Conservation (phyloP, 169 alveolate species). For the Plasmodium coatneyi region DNA sequence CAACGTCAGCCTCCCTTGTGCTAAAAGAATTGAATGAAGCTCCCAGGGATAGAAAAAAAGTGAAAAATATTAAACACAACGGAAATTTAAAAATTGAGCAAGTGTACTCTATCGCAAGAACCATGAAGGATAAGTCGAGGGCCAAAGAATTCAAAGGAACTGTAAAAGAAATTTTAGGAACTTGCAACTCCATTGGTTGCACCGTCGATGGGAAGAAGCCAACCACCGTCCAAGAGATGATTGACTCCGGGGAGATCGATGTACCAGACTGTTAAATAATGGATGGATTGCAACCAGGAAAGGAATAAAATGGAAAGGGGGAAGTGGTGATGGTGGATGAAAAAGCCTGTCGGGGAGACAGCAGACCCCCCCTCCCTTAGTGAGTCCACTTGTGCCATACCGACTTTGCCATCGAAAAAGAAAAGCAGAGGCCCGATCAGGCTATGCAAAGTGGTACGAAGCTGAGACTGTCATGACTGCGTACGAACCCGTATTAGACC, state of each 20-base stretch:
- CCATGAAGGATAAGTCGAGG: constrained; percentile 91
- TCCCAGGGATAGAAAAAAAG: constrained; percentile 96
- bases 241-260: constrained; percentile 92
- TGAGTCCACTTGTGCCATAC: background rate
- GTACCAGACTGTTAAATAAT: constrained; percentile 82
- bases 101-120: constrained; percentile 93
- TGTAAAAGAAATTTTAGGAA: constrained; percentile 97
- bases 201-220: constrained; percentile 97
- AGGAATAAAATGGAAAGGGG: background rate
- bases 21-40: constrained; percentile 97
- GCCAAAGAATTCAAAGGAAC: constrained; percentile 96
- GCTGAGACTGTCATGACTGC: background rate
- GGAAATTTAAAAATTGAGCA: constrained; percentile 96
- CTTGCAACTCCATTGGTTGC: constrained; percentile 97
- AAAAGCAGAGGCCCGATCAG: background rate
- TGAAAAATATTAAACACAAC: constrained; percentile 95
- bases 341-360: background rate
- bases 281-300: too few relatives aligned
- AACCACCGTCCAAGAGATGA: constrained; percentile 88
- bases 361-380: background rate
- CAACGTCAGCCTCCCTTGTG: constrained; percentile 96
- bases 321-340: background rate
- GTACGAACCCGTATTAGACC: background rate
- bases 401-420: background rate
- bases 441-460: background rate